phyloP scores from a whole-genome alignment of 2,329 filamentous ascomycete genomes.

The Mycosphaerelloides madeirae region DNA sequence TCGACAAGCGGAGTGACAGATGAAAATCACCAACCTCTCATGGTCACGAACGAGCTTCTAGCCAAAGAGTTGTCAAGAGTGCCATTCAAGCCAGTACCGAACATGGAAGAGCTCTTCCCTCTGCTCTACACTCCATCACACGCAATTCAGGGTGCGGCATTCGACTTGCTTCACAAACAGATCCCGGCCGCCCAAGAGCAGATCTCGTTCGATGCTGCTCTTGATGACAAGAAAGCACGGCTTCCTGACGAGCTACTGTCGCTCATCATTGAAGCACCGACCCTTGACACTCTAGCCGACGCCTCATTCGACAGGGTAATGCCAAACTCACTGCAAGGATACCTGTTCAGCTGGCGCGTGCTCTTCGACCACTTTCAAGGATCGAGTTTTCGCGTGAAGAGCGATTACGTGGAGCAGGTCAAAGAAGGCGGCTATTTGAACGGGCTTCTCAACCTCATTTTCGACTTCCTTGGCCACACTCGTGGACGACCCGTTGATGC shows the following conservation, averaged over 20 bases:
- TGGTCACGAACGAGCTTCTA: slow-evolving; percentile 71
- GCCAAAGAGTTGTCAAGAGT: slow-evolving; percentile 64
- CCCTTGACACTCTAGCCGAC: slow-evolving; percentile 61
- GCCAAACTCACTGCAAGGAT: slow-evolving; percentile 67
- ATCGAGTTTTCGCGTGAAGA: slow-evolving; percentile 68
- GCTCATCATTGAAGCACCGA: slow-evolving; percentile 72
- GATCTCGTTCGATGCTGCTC: slow-evolving; percentile 68
- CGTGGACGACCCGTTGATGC: slow-evolving; percentile 65
- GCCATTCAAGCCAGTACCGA: slow-evolving; percentile 46
- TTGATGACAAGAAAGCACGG: slow-evolving; percentile 66
- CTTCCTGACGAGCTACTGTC: slow-evolving; percentile 83
- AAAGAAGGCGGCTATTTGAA: slow-evolving; percentile 66
- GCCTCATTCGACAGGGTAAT: slow-evolving; percentile 61
- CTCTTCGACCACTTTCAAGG: slow-evolving; percentile 74
- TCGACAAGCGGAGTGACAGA: slow-evolving; percentile 42
- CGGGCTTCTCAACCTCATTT: slow-evolving; percentile 70
- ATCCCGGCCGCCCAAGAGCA: slow-evolving; percentile 76
- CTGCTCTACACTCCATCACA: slow-evolving; percentile 71
- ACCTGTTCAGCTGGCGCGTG: slow-evolving; percentile 83
- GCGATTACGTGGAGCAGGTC: slow-evolving; percentile 73
- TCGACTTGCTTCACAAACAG: slow-evolving; percentile 71
- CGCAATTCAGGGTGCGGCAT: slow-evolving; percentile 74
- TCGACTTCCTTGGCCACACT: slow-evolving; percentile 78
- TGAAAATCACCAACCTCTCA: slow-evolving; percentile 59
- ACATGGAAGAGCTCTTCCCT: slow-evolving; percentile 66